Base-by-base conservation (phyloP, 805 yeast species). In the Ogataea degrootiae region DNA sequence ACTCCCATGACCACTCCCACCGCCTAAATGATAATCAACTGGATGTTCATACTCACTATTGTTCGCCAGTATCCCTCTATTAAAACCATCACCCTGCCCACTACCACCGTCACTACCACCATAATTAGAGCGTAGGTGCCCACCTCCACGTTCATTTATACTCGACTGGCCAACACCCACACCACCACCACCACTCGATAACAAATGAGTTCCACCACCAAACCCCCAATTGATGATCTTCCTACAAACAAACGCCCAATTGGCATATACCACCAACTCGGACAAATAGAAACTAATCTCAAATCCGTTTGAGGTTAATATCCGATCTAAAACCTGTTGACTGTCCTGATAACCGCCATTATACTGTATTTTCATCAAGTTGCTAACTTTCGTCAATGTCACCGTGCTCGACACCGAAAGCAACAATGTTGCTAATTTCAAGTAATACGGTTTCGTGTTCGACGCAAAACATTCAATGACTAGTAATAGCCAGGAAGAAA, bases 401-500 rank as follows among this genome's bases (percentile, higher is more conserved):
- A 77, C 74, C 1, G 88, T 80, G 44, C 77, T 70, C 9, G 76
- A 70, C 1, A 77, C 65, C 14, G 88, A 79, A 47, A 74, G 75
- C 45, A 80, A 68, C 19, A 82, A 54, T n/a, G 85, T 79, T 5
- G 86, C 79, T 9, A 82, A 31, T 37, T 76, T 77, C 35, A 87
- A 74, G 39, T 81, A 62, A 37, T 70, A 60, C 4, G 91, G 89
- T 46, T 84, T 77, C 23, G 77, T 68, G 53, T 78, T 78, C 37
- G 76, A 78, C 19, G 80, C 74, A 33, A 87, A 60, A 19, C 77
- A 58, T 39, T 85, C 68, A 34, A 85, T 64, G 16, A 85, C 50
- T 43, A 83, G 66, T 23, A 87, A 68, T 80, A 86, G 79, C 95
- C 95, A 87, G 26, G 83, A 71, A 15, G 83, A 74, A 6, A 80